phyloP scores from a whole-genome alignment of 2,329 filamentous ascomycete genomes.

The Fusarium anthophilum region DNA sequence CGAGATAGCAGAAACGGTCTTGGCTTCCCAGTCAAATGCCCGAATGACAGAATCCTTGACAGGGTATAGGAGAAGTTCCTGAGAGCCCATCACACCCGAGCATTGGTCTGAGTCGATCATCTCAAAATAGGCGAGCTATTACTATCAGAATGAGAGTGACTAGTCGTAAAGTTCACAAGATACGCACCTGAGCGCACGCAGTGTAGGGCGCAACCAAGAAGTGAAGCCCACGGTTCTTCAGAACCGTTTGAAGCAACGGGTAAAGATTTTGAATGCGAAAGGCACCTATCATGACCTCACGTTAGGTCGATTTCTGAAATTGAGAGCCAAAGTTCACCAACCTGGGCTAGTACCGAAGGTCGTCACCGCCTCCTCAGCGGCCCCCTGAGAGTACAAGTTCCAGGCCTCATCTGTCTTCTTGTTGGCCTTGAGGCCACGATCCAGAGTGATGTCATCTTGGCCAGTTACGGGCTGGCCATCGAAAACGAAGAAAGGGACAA shows the following conservation, averaged over 20 bases:
- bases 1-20: conserved; percentile 68
- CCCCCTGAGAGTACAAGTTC: conserved; percentile 83
- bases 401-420: conserved; percentile 82
- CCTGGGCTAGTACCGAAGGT: conserved; percentile 84
- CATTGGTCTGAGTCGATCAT: conserved; percentile 72
- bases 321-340: conserved; percentile 50
- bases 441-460: conserved; percentile 74
- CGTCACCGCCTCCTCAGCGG: conserved; percentile 81
- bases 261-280: conserved; percentile 77
- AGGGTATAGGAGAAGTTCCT: conserved; percentile 87
- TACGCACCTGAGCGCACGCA: conserved; percentile 81
- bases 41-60: conserved; percentile 78
- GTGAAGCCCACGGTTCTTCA: conserved; percentile 74
- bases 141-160: conserved; percentile 19
- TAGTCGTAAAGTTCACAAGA: not conserved
- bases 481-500: conserved; percentile 90
- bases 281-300: conserved; percentile 62
- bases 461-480: conserved; percentile 84
- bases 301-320: conserved; percentile 40
- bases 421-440: conserved; percentile 72
- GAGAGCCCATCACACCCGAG: conserved; percentile 82
- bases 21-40: conserved; percentile 73
- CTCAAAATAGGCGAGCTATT: conserved; percentile 80
- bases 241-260: conserved; percentile 77
- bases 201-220: conserved; percentile 89